Conservation (phyloP, 768 basidiomycete genomes). For the Phylloporus rhodoxanthus region DNA sequence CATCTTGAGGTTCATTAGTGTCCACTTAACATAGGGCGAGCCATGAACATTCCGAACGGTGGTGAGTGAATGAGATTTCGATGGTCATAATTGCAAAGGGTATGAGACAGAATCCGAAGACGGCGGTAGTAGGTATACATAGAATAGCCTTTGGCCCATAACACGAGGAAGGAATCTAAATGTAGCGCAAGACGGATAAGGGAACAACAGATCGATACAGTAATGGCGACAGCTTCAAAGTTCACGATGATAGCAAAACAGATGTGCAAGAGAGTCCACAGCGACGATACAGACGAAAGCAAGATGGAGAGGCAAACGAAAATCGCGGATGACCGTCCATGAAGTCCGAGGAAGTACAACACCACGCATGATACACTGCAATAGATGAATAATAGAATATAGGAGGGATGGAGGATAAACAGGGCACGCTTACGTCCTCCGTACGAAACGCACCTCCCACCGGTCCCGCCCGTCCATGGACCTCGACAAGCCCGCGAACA, state of each 20-base stretch:
- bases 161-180: neutral
- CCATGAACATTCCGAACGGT: too few relatives aligned
- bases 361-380: neutral
- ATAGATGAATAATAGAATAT: constrained; percentile 19
- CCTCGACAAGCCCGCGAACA: constrained; percentile 28
- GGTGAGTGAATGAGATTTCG: too few relatives aligned
- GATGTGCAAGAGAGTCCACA: constrained; percentile 8
- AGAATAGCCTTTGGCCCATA: neutral
- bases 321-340: constrained; percentile 11
- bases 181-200: neutral
- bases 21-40: too few relatives aligned
- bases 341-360: constrained; percentile 7
- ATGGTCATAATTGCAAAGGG: too few relatives aligned
- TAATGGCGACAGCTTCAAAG: constrained; percentile 1
- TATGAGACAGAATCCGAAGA: neutral
- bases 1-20: too few relatives aligned
- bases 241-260: constrained; percentile 7
- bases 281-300: constrained; percentile 11
- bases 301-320: neutral
- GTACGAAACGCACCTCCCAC: constrained; percentile 27
- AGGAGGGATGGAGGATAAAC: neutral
- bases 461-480: constrained; percentile 23
- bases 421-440: constrained; percentile 10
- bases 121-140: neutral
- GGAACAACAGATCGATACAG: constrained; percentile 14